These are phyloP conservation scores for Eucalyptus sp. DNA, from an alignment of 345 rosid species.

Conservation along the genomic window DNA sequence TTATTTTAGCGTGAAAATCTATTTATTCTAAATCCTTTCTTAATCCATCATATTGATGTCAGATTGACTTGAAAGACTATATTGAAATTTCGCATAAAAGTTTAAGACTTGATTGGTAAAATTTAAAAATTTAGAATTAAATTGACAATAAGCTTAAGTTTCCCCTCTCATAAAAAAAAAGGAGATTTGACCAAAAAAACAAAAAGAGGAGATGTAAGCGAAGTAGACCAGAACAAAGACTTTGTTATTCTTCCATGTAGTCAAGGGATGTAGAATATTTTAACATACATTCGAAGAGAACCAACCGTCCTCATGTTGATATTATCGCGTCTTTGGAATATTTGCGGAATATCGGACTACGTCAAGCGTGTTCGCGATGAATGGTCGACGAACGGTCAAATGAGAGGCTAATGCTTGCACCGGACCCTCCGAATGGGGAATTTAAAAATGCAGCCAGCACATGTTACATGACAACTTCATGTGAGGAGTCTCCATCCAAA, in stretches of 20 bases:
- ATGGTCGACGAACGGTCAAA: background rate
- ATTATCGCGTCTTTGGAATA: background rate
- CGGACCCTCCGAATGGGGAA: background rate
- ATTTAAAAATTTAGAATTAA: background rate
- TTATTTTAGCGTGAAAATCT: rapidly evolving
- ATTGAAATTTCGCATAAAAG: rapidly evolving
- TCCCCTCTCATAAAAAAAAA: too few species aligned
- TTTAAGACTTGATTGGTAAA: rapidly evolving
- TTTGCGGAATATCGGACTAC: background rate
- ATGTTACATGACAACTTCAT: background rate
- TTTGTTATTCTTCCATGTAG: too few species aligned
- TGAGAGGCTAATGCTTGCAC: background rate
- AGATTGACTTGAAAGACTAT: rapidly evolving
- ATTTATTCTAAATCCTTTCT: rapidly evolving
- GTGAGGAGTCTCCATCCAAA: background rate
- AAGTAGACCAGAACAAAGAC: background rate
- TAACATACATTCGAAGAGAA: background rate
- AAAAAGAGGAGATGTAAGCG: too few species aligned
- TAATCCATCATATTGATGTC: rapidly evolving
- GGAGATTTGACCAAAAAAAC: too few species aligned
- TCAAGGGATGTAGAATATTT: background rate
- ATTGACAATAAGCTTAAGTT: background rate
- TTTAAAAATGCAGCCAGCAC: background rate
- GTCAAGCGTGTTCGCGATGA: background rate
- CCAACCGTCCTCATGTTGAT: background rate